These are phyloP conservation scores for Neurospora sp. DNA, from an alignment of 495 filamentous ascomycete species.

Conservation along the genomic window DNA sequence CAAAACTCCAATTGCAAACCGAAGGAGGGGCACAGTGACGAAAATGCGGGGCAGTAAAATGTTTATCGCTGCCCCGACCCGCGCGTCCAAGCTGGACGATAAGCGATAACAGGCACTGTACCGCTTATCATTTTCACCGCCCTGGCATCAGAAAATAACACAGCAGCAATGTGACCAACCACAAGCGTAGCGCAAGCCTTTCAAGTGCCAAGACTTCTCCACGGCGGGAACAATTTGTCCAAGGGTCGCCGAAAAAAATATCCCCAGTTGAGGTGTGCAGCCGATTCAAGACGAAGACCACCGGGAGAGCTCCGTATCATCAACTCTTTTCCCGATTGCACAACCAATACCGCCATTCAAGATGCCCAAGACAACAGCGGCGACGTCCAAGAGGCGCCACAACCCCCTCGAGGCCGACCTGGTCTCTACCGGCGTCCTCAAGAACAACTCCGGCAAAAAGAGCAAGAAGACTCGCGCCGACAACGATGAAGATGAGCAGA, in stretches of 20 bases:
- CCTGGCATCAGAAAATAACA: neutral
- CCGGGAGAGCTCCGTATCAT: neutral
- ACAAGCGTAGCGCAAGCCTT: constrained; percentile 7
- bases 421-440: constrained; percentile 50
- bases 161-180: constrained; percentile 5
- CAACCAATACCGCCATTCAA: neutral
- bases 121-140: neutral
- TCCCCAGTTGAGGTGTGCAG: neutral
- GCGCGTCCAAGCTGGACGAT: neutral
- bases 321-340: neutral
- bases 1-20: neutral
- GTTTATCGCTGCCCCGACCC: neutral
- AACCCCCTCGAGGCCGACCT: constrained; percentile 68
- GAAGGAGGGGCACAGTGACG: neutral
- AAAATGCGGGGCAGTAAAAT: neutral
- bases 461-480: constrained; percentile 49
- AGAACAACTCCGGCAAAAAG: constrained; percentile 38
- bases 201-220: constrained; percentile 6
- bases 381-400: constrained; percentile 41
- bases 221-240: constrained; percentile 15
- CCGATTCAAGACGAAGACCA: neutral
- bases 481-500: constrained; percentile 51
- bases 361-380: constrained; percentile 45
- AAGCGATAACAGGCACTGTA: neutral
- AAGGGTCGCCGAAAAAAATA: constrained; percentile 16